Base-by-base conservation (phyloP, 2,329 filamentous ascomycete species). In the Botryotinia convoluta region DNA sequence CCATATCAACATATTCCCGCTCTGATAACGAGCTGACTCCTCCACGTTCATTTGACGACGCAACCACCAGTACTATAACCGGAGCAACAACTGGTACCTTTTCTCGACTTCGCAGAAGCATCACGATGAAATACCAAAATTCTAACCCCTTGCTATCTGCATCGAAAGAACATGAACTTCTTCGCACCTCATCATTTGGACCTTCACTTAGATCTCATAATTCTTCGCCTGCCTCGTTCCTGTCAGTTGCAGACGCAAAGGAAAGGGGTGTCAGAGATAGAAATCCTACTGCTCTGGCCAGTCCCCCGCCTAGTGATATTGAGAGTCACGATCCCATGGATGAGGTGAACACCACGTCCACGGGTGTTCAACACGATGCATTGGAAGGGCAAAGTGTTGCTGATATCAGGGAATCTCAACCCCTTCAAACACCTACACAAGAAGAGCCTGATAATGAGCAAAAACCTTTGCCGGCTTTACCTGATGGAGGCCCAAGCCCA, bases 1-100 rank as follows among this genome's bases (percentile, higher is more conserved):
- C 74, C 26, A 65, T 75, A 65, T 75, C 74, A 20, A 32, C 70
- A 20, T 75, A 75, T 48, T 75, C 74, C 22, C 57, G 64, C 37
- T 75, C 74, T 44, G 74, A 75, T 39, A 72, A 63, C 22, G 65
- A 72, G 20, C 44, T 72, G 12, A 75, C 74, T 18, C 74, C 74
- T 54, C 74, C 71, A 60, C 62, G 71, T 44, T 26, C 62, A 42
- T 72, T 68, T n/a, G 48, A 69, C 26, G 62, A 72, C 26, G 1
- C 71, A 12, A 32, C 48, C 3, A 29, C 61, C 6, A 64, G 44
- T 5, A 71, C 39, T 29, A 26, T 35, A 14, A 39, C 48, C 12
- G 63, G 48, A 59, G 42, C 63, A 45, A 29, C 71, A 32, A 72
- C 48, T 8, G 65, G 65, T 32, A 69, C 65, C n/a, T 69, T 69